Conservation (phyloP, 2,329 filamentous ascomycete species). For the Stagonosporopsis vannaccii region DNA sequence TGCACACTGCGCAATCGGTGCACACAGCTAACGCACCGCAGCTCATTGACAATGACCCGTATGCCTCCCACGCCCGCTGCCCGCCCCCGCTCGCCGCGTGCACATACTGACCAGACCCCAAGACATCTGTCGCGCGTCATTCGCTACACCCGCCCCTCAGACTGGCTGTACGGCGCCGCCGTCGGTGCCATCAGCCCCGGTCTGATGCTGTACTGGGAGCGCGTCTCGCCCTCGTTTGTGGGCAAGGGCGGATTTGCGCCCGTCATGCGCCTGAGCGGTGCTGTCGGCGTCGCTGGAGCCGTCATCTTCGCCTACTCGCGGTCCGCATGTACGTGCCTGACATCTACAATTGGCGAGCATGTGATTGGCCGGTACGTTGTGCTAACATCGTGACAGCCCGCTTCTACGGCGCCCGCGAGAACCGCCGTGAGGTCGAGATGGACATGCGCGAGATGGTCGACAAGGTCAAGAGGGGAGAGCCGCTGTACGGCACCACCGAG, state of each 20-base stretch:
- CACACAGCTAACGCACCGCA: constrained; percentile 54
- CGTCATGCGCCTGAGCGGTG: constrained; percentile 79
- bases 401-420: constrained; percentile 95
- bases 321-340: constrained; percentile 73
- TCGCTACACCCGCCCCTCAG: constrained; percentile 82
- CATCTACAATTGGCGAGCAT: neutral
- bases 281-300: constrained; percentile 76
- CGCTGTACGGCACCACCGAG: constrained; percentile 82
- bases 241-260: constrained; percentile 82
- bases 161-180: constrained; percentile 76
- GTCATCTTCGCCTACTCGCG: constrained; percentile 87
- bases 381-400: constrained; percentile 67
- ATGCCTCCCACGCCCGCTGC: constrained; percentile 53
- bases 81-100: constrained; percentile 9
- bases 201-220: constrained; percentile 81
- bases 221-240: constrained; percentile 82
- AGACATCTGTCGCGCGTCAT: constrained; percentile 93
- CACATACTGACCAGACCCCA: constrained; percentile 32
- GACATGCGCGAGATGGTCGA: constrained; percentile 98
- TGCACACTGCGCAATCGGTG: constrained; percentile 31
- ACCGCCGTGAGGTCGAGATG: constrained; percentile 88
- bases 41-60: constrained; percentile 99
- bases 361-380: constrained; percentile 1
- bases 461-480: constrained; percentile 90
- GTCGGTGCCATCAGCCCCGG: constrained; percentile 76